Percentiles rank a stretch among this genome's conserved stretches.
phyloP scores from a whole-genome alignment of 371 early-diverging fungal genomes.

The Saksenaea vasiformis region DNA sequence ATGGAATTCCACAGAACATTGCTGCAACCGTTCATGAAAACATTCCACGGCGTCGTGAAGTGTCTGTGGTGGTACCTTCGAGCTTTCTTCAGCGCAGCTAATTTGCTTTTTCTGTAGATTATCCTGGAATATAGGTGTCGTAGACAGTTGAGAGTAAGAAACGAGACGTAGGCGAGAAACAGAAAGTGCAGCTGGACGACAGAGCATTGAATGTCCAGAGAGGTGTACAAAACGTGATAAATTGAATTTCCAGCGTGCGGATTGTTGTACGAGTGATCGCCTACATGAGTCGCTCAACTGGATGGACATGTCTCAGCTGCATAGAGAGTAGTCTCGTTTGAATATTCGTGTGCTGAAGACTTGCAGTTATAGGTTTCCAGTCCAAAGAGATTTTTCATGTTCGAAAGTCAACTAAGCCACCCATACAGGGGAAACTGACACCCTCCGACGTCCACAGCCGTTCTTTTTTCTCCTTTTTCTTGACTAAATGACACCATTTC shows the following conservation, averaged over 20 bases:
- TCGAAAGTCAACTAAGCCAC: constrained; percentile 1
- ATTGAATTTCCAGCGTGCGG: neutral
- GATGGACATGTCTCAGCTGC: constrained; percentile 34
- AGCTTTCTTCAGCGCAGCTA: neutral
- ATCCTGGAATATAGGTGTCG: neutral
- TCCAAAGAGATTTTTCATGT: neutral
- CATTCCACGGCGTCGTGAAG: constrained; percentile 1
- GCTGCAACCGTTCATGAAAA: constrained; percentile 7
- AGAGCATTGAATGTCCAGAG: neutral
- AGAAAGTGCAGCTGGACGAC: neutral
- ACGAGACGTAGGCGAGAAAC: neutral
- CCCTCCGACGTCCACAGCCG: too few species aligned
- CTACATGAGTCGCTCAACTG: constrained; percentile 44
- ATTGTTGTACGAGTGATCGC: constrained; percentile 31
- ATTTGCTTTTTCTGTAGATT: neutral
- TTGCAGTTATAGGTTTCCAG: neutral
- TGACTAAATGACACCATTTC: too few species aligned
- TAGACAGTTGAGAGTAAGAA: neutral
- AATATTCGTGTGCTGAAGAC: neutral
- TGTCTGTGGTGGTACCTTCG: constrained; percentile 3
- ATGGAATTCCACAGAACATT: neutral
- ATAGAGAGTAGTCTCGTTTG: neutral
- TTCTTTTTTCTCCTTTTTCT: too few species aligned
- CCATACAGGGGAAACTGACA: neutral
- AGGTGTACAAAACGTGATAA: constrained; percentile 4